A percentile compares a stretch with the other conserved stretches of the same genome.
Conservation (phyloP, 2,329 filamentous ascomycete species). For the Diaporthe sp. region DNA sequence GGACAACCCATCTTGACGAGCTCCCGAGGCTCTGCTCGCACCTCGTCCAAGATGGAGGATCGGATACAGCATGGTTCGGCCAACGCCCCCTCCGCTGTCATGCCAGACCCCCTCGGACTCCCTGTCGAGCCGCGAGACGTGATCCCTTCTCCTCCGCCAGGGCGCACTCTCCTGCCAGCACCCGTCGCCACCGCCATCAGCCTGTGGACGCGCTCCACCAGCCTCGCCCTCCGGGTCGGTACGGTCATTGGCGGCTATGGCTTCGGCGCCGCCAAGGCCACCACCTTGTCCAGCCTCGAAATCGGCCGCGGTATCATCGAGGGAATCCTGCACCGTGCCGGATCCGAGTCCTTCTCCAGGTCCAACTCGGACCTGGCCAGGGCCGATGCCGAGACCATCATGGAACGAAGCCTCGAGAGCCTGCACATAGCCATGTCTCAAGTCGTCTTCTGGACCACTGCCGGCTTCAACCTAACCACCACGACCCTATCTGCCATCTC, state of each 20-base stretch:
- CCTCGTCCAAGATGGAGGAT: conserved; percentile 27
- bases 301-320: conserved; percentile 69
- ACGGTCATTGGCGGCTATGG: conserved; percentile 66
- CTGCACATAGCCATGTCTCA: conserved; percentile 71
- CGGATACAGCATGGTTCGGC: conserved; percentile 2
- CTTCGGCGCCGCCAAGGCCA: conserved; percentile 67
- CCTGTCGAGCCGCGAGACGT: conserved; percentile 14
- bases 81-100: neutral
- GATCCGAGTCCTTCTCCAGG: conserved; percentile 62
- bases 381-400: conserved; percentile 68
- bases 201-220: conserved; percentile 71
- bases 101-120: conserved; percentile 11
- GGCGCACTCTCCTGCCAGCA: conserved; percentile 68
- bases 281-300: conserved; percentile 70
- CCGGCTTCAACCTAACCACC: conserved; percentile 71
- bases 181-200: conserved; percentile 72
- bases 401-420: conserved; percentile 69
- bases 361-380: conserved; percentile 63
- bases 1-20: neutral
- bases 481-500: conserved; percentile 68
- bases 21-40: conserved; percentile 6
- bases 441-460: conserved; percentile 72
- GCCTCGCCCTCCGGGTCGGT: conserved; percentile 68
- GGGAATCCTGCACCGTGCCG: conserved; percentile 66
- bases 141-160: conserved; percentile 43